phyloP scores from a whole-genome alignment of 257 asterid species.

The Salvia splendens region DNA sequence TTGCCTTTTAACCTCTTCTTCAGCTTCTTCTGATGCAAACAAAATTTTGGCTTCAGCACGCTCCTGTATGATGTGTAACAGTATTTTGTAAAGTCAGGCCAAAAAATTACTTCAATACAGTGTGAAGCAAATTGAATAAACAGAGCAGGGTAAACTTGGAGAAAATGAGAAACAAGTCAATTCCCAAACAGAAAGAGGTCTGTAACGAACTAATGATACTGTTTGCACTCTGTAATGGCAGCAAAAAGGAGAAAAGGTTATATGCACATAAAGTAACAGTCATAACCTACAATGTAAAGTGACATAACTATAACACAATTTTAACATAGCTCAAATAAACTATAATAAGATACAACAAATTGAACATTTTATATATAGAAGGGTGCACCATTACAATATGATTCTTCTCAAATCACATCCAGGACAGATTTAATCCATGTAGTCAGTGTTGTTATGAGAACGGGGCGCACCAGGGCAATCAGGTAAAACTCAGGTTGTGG shows the following conservation, averaged over 20 bases:
- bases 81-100: conserved; percentile 4
- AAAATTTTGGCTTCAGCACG: conserved; percentile 78
- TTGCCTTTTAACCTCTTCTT: conserved; percentile 79
- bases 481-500: too few relatives aligned
- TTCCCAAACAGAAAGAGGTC: conserved; percentile 8
- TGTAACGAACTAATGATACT: too few relatives aligned
- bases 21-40: conserved; percentile 93
- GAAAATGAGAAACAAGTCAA: conserved; percentile 14
- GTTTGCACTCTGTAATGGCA: conserved; percentile 16
- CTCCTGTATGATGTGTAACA: conserved; percentile 56
- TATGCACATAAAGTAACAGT: neutral
- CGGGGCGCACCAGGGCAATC: too few relatives aligned
- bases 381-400: too few relatives aligned
- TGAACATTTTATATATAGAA: too few relatives aligned
- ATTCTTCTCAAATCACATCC: too few relatives aligned
- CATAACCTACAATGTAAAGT: neutral
- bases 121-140: neutral
- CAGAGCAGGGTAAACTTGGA: neutral
- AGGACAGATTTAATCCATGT: too few relatives aligned
- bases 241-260: neutral
- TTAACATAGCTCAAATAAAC: neutral
- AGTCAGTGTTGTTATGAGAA: too few relatives aligned
- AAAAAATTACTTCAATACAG: conserved; percentile 8
- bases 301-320: neutral
- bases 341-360: too few relatives aligned